Evolutionary conservation across 352 stramenopile species (phyloP).

Genomic region (Hyaloperonospora brassicae): DNA sequence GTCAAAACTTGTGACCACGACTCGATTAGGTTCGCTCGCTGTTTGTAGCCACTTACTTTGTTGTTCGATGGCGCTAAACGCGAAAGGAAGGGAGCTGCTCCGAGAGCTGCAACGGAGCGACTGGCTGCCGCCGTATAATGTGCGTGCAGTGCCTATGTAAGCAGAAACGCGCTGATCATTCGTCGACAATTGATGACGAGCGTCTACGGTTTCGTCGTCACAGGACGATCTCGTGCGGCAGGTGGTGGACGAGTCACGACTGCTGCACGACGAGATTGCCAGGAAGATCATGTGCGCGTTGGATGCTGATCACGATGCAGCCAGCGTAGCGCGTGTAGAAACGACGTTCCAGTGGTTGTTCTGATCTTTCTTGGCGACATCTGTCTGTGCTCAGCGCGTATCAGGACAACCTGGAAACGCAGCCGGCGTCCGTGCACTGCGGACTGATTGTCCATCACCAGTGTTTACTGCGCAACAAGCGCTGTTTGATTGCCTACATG

Average conservation of each 20-base stretch:
- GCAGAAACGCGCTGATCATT: background rate
- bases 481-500: constrained; percentile 83
- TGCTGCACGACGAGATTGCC: constrained; percentile 62
- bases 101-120: constrained; percentile 87
- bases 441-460: constrained; percentile 85
- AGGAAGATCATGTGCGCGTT: constrained; percentile 55
- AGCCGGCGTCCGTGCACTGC: constrained; percentile 58
- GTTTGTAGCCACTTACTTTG: constrained; percentile 3
- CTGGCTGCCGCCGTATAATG: constrained; percentile 89
- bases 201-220: background rate
- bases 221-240: constrained; percentile 80
- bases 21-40: background rate
- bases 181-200: too few species aligned
- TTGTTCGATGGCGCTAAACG: constrained; percentile 55
- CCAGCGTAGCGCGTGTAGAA: too few species aligned
- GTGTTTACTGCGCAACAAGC: constrained; percentile 87
- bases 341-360: background rate
- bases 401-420: constrained; percentile 44
- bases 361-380: constrained; percentile 4
- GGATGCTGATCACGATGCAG: background rate
- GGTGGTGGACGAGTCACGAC: constrained; percentile 63
- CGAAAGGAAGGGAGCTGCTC: constrained; percentile 79
- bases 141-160: constrained; percentile 21
- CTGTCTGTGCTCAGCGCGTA: constrained; percentile 32
- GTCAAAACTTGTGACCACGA: too few species aligned